Evolutionary conservation across 1,139 yeast genomes (phyloP), one percentile per base, ranked within the genome.

Genomic region (Geotrichum fermentans): DNA sequence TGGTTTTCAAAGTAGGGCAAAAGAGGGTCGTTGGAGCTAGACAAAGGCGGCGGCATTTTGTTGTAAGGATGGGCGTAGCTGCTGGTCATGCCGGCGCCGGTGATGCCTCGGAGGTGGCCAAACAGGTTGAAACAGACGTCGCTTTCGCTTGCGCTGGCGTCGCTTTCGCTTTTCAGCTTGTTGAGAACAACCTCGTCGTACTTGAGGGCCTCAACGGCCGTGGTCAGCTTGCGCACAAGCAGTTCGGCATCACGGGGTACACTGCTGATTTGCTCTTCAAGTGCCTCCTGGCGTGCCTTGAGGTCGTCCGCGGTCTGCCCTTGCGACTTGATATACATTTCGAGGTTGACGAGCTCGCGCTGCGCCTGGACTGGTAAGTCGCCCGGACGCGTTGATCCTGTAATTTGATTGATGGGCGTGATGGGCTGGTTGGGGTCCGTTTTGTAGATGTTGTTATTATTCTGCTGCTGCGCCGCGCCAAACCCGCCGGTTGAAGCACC

Each of bases 181-280:
- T 69, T 68, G 32, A 76, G 67, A 47, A 79, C 81, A 17, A 79
- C 75, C 50, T 81, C 71, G 62, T 85, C 94, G 60, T 75, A 78
- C 49, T 75, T 77, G 46, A 86, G 73, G 5, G 92, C 89, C 63
- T 82, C 90, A 51, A 75, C 78, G 10, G 86, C 80, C 1, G 87
- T 77, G 18, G 78, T 70, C 49, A 80, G 73, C 59, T 82, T 82
- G 58, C 81, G 75, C 49, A 75, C 75, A 52, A 92, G 69, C 58
- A 82, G 87, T 56, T 78, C 79, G 35, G 87, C 83, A 62, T 94
- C 98, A 52, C 86, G 77, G 14, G 97, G 96, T 42, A 92, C 83
- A 49, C 95, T 82, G 30, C 77, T 78, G 40, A 92, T 79, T 43
- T 85, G 72, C 51, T 80, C 83, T 46, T 79, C 77, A 58, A 89